Evolutionary conservation across 805 yeast species (phyloP).

Genomic region (Kodamaea restingae): DNA sequence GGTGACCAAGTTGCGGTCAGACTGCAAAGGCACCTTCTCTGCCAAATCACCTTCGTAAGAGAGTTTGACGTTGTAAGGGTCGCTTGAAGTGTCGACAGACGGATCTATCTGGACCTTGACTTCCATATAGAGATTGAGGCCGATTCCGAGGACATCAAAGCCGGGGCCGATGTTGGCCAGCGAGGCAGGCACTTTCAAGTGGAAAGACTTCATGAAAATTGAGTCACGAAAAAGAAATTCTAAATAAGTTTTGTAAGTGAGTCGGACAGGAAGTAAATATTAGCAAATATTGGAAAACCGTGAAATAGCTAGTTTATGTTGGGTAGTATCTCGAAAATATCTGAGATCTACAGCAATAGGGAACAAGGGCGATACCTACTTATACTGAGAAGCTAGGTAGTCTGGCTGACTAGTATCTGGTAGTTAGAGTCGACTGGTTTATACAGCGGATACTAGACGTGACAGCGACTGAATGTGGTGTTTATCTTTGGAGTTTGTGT

Average conservation of each 20-base stretch:
- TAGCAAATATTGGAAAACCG: no score
- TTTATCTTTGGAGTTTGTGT: no score
- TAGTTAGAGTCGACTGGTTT: no score
- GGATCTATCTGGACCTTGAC: slow-evolving; percentile 66
- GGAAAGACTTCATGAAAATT: slow-evolving; percentile 28
- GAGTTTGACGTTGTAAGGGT: slow-evolving; percentile 66
- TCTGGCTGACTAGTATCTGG: no score
- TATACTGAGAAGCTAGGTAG: no score
- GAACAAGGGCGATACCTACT: no score
- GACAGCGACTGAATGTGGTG: no score
- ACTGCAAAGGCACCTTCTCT: slow-evolving; percentile 69
- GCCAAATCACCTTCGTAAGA: slow-evolving; percentile 79
- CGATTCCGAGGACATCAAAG: slow-evolving; percentile 93
- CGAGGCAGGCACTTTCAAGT: slow-evolving; percentile 85
- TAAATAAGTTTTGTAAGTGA: background rate
- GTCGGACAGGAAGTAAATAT: background rate
- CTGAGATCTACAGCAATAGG: no score
- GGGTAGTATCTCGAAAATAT: no score
- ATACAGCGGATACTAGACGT: no score
- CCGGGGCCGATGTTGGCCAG: slow-evolving; percentile 99
- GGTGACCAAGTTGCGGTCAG: slow-evolving; percentile 83
- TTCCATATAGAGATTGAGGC: slow-evolving; percentile 69
- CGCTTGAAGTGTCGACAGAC: slow-evolving; percentile 41
- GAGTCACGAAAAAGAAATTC: background rate
- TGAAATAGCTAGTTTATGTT: no score